phyloP scores from a whole-genome alignment of 73 alveolate genomes.

The Paramecium caudatum region DNA sequence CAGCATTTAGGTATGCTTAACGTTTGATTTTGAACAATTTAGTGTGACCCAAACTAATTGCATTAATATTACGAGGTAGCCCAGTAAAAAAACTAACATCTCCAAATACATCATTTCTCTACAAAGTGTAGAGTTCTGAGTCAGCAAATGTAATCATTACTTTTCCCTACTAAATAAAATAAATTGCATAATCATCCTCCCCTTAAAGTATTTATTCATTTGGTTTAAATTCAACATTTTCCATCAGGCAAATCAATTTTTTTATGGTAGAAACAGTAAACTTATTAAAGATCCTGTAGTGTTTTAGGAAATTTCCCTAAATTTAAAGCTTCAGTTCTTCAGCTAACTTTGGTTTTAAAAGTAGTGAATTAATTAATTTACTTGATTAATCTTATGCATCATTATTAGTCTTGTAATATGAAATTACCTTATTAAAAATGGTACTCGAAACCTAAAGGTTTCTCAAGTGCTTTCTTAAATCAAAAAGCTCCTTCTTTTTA shows the following conservation, averaged over 20 bases:
- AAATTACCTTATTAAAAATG: conserved; percentile 1
- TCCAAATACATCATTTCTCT: conserved; percentile 1
- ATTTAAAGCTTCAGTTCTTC: not conserved
- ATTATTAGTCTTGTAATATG: conserved; percentile 25
- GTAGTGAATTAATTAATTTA: too few relatives aligned
- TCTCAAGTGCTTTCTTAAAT: not conserved
- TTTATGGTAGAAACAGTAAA: not conserved
- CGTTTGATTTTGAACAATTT: conserved; percentile 8
- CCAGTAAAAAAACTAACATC: conserved; percentile 37
- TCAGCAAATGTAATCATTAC: conserved; percentile 12
- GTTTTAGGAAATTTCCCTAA: not conserved
- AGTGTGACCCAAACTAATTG: not conserved
- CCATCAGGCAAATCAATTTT: not conserved
- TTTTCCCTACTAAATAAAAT: not conserved
- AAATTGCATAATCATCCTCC: not conserved
- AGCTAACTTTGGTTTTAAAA: conserved; percentile 35
- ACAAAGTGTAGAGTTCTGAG: not conserved
- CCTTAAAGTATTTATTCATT: not conserved
- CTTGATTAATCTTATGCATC: too few relatives aligned
- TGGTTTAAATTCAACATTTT: not conserved
- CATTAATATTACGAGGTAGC: not conserved
- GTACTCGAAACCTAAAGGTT: not conserved
- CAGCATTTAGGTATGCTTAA: not conserved
- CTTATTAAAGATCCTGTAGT: not conserved
- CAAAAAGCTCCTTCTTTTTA: conserved; percentile 2